Base-by-base conservation (phyloP, 208 protist genomes). In the Herpetomonas tarakana region DNA sequence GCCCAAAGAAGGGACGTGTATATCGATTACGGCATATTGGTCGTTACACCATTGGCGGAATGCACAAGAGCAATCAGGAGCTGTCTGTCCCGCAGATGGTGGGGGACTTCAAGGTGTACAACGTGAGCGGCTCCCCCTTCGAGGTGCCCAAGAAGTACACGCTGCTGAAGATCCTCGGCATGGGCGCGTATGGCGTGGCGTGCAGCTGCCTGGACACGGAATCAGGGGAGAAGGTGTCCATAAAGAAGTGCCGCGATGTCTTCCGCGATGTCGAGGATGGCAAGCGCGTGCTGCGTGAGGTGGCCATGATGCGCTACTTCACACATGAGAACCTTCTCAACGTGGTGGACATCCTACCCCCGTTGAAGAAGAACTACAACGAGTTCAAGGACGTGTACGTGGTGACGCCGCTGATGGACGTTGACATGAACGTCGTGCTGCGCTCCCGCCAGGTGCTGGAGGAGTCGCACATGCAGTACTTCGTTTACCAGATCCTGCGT, bases 361-460 rank as follows among this genome's bases (percentile, higher is more conserved):
- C 87, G 51, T 62, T 93, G 61, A 83, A 88, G 67, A 58, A 62
- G 30, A 71, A 71, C 57, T 97, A 97, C 77, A 88, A 74, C 21
- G 80, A 97, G 28, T 97, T 96, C 63, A 97, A 97, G 57, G 87
- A 93, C 60, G 85, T 99, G 18, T 98, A 97, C 51, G 83, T 99
- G 26, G 97, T 99, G 27, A 98, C 98, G 30, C 97, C 98, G 57
- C 97, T 96, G 59, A 88, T 98, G 60, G 96, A 98, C 49, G 87
- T 98, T 26, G 98, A 99, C 62, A 75, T 99, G 69, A 99, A 99
- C 68, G 88, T 91, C 11, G 83, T 93, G 31, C 68, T 93, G 21
- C 87, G 83, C 57, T 91, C 83, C 4, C 95, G 97, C 22, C 98
- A 99, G 67, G 82, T 89, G 52, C 65, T 90, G 16, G 78, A 94